Percentiles rank a stretch among this genome's conserved stretches.
Conservation (phyloP, 345 rosid genomes). For the Eucalyptus urophylla region DNA sequence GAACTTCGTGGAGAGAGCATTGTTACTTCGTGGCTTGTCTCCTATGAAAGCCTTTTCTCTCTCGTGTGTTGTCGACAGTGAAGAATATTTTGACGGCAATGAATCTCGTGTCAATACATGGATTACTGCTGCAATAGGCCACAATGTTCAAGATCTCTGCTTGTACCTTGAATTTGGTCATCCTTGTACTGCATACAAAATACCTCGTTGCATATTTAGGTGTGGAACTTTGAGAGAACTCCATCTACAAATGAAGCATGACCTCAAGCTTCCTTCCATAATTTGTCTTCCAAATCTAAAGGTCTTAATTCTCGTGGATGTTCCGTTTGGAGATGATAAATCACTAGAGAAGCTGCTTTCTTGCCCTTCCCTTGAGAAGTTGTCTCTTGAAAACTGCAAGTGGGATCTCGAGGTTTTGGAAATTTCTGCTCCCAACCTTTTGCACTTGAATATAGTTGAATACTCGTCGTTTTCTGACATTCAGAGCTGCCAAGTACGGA, state of each 20-base stretch:
- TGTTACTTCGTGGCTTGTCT: neutral
- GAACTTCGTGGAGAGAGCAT: neutral
- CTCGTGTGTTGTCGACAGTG: neutral
- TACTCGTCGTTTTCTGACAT: neutral
- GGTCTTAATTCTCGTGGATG: neutral
- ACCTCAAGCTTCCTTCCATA: neutral
- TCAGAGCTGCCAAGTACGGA: neutral
- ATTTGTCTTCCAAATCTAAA: neutral
- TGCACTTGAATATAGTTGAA: neutral
- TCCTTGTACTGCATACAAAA: neutral
- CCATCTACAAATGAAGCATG: neutral
- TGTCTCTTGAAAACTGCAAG: neutral
- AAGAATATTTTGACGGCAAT: neutral
- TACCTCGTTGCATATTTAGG: neutral
- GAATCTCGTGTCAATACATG: neutral
- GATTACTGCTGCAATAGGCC: neutral
- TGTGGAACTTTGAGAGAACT: neutral
- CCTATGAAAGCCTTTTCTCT: neutral
- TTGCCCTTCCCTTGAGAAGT: neutral
- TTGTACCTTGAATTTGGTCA: neutral
- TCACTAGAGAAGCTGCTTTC: neutral
- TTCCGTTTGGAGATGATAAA: neutral
- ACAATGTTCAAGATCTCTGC: neutral
- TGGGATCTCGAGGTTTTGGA: neutral
- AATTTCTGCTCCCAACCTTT: neutral